Conservation (phyloP, 305 asterid genomes). For the Fraxinus platypoda region DNA sequence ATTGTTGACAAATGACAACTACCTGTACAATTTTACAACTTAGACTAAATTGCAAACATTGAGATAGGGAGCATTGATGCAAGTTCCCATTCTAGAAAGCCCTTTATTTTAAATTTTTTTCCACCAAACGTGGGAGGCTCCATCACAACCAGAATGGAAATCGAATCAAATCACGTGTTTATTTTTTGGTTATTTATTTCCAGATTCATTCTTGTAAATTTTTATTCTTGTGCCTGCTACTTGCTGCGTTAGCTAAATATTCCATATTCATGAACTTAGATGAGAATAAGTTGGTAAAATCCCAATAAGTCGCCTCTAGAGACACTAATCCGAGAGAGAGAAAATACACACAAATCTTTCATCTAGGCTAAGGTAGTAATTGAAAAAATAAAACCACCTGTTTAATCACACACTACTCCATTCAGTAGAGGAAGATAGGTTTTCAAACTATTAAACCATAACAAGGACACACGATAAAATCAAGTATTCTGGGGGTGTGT, state of each 20-base stretch:
- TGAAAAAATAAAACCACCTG: constrained; percentile 61
- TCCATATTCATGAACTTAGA: not conserved
- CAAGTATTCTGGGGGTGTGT: constrained; percentile 11
- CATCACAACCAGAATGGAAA: not conserved
- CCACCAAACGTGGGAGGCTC: not conserved
- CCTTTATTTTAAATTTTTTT: not conserved
- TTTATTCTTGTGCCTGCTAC: not conserved
- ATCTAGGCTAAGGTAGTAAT: constrained; percentile 37
- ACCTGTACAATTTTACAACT: not conserved
- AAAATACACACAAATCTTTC: not conserved
- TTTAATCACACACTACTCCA: constrained; percentile 25
- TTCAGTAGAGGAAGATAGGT: constrained; percentile 14
- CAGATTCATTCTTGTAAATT: not conserved
- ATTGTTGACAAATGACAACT: not conserved
- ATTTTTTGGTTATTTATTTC: not conserved
- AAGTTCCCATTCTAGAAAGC: not conserved
- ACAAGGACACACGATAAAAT: constrained; percentile 27
- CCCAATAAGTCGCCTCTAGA: not conserved
- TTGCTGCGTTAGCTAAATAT: not conserved
- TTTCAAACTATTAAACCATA: constrained; percentile 33
- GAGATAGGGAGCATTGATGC: not conserved
- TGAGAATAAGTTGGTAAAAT: not conserved
- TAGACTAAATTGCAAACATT: not conserved
- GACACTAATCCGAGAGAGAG: not conserved
- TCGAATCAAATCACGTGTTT: not conserved